Conservation (phyloP, 441 rosid species). For the Metrosideros polymorpha region DNA sequence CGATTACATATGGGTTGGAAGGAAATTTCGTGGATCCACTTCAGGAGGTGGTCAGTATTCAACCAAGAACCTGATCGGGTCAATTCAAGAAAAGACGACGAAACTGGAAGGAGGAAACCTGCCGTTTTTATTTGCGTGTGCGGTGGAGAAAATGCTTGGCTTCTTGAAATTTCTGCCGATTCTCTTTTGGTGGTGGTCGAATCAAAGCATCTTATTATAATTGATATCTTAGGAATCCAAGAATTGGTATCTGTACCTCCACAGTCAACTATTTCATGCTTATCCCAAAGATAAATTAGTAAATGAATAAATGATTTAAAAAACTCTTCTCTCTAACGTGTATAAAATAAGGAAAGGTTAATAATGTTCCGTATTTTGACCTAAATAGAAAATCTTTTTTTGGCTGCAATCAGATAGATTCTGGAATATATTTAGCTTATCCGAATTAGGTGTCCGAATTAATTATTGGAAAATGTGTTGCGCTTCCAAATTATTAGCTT, state of each 20-base stretch:
- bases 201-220: constrained; percentile 12
- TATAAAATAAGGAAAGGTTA: not conserved
- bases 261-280: not conserved
- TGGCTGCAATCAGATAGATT: not conserved
- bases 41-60: not conserved
- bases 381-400: not conserved
- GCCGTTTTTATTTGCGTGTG: no score
- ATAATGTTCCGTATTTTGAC: not conserved
- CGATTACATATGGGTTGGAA: constrained; percentile 1
- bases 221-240: constrained; percentile 22
- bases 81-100: constrained; percentile 11
- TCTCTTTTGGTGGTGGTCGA: not conserved
- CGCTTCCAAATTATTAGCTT: not conserved
- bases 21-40: not conserved
- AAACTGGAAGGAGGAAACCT: not conserved
- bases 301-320: not conserved
- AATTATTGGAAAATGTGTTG: not conserved
- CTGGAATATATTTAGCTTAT: not conserved
- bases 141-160: constrained; percentile 4
- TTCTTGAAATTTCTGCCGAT: not conserved
- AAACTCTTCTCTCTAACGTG: no score
- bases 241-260: constrained; percentile 11
- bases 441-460: not conserved
- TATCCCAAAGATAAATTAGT: not conserved
- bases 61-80: not conserved